Evolutionary conservation across 2,329 filamentous ascomycete species (phyloP).

Genomic region (Botrytis porri): DNA sequence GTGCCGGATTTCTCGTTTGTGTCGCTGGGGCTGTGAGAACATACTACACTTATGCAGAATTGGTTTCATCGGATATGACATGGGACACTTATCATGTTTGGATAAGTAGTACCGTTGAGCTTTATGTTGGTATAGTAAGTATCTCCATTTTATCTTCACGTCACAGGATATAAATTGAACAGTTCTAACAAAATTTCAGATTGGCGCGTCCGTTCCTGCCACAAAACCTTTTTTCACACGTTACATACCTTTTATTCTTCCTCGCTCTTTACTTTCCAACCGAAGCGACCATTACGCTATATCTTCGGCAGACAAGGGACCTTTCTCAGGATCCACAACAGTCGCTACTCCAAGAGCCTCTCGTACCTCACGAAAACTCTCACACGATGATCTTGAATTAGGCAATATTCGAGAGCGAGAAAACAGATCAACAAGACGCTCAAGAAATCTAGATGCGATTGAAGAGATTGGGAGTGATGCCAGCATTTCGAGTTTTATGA

Average conservation of each 20-base stretch:
- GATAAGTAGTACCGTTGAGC: slow-evolving; percentile 40
- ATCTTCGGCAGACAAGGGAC: background rate
- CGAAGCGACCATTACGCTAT: background rate
- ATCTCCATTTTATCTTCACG: background rate
- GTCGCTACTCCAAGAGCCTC: background rate
- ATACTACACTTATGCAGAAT: slow-evolving; percentile 37
- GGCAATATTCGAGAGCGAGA: background rate
- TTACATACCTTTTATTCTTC: slow-evolving; percentile 36
- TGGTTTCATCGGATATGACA: slow-evolving; percentile 35
- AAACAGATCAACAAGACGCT: background rate
- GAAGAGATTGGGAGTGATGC: background rate
- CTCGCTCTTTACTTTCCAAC: background rate
- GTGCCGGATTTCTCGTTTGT: slow-evolving; percentile 47
- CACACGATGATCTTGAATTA: background rate
- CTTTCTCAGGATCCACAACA: background rate
- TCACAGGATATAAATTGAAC: background rate
- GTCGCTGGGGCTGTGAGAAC: slow-evolving; percentile 40
- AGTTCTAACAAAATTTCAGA: slow-evolving; percentile 28
- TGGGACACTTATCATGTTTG: slow-evolving; percentile 40
- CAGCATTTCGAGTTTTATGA: background rate
- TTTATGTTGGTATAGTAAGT: slow-evolving; percentile 44
- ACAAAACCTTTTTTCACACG: slow-evolving; percentile 44
- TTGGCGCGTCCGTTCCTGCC: slow-evolving; percentile 45
- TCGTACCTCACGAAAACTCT: background rate
- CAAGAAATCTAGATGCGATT: background rate